Evolutionary conservation across 2,329 filamentous ascomycete genomes (phyloP).

Genomic region (Fusarium proliferatum): DNA sequence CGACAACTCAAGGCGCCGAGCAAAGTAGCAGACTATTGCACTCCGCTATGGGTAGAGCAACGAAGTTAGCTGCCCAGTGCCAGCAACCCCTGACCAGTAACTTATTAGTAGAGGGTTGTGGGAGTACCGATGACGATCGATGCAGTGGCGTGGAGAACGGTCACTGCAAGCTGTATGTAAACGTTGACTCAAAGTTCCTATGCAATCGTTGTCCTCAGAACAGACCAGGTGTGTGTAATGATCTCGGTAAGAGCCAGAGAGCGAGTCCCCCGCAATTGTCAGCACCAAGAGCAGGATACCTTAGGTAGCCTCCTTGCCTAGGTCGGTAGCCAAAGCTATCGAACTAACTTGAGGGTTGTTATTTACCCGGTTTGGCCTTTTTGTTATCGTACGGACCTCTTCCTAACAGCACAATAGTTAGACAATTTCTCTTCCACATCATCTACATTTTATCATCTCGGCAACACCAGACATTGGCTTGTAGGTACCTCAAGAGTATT

Average conservation of each 20-base stretch:
- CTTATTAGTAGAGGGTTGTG: slow-evolving; percentile 10
- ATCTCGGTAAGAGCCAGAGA: slow-evolving; percentile 32
- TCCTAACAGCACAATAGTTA: background rate
- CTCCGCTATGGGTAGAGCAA: slow-evolving; percentile 7
- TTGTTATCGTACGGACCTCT: slow-evolving; percentile 1
- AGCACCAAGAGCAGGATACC: slow-evolving; percentile 21
- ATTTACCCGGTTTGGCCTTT: background rate
- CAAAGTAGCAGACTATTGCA: slow-evolving; percentile 1
- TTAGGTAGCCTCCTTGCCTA: slow-evolving; percentile 16
- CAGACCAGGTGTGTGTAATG: slow-evolving; percentile 7
- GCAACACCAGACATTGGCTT: slow-evolving; percentile 12
- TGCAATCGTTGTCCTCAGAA: slow-evolving; percentile 31
- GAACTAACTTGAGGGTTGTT: slow-evolving; percentile 1
- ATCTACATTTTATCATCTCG: slow-evolving; percentile 15
- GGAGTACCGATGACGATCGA: slow-evolving; percentile 45
- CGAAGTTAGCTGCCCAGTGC: slow-evolving; percentile 4
- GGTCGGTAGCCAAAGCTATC: background rate
- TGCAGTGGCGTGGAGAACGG: slow-evolving; percentile 41
- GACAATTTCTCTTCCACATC: background rate
- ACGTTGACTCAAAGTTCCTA: slow-evolving; percentile 12
- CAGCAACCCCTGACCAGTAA: slow-evolving; percentile 27
- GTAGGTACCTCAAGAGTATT: slow-evolving; percentile 23
- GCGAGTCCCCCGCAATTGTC: slow-evolving; percentile 36
- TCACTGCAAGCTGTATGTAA: slow-evolving; percentile 5
- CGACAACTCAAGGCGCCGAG: background rate